Evolutionary conservation across 2,329 filamentous ascomycete species (phyloP).

Genomic region (Trichophaea hybrida): DNA sequence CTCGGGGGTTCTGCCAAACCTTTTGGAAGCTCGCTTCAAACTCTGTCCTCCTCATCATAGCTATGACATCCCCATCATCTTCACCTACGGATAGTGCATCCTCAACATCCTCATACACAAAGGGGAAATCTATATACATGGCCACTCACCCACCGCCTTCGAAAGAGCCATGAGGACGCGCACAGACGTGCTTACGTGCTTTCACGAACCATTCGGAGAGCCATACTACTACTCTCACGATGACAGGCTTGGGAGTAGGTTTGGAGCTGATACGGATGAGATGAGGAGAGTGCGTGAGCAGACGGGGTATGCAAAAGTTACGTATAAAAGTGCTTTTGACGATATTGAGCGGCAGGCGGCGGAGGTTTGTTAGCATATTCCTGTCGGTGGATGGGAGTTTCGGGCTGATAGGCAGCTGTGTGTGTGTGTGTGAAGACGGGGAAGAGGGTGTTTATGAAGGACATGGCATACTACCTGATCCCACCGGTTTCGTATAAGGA

Average conservation of each 20-base stretch:
- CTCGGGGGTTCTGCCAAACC: too few relatives aligned
- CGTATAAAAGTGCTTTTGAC: slow-evolving; percentile 41
- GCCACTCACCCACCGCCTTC: slow-evolving; percentile 91
- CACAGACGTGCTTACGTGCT: slow-evolving; percentile 58
- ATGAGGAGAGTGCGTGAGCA: slow-evolving; percentile 36
- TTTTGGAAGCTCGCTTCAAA: too few relatives aligned
- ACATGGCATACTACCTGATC: slow-evolving; percentile 86
- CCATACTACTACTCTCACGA: slow-evolving; percentile 82
- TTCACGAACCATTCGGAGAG: slow-evolving; percentile 94
- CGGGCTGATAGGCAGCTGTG: neutral
- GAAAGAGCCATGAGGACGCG: slow-evolving; percentile 98
- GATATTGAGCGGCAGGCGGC: neutral
- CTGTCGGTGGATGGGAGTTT: neutral
- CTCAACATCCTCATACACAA: neutral
- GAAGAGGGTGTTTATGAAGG: slow-evolving; percentile 94
- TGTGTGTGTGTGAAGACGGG: slow-evolving; percentile 39
- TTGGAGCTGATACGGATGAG: slow-evolving; percentile 45
- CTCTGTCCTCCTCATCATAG: too few relatives aligned
- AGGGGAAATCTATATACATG: slow-evolving; percentile 59
- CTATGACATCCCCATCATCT: neutral
- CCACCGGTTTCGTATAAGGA: slow-evolving; percentile 50
- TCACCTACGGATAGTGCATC: neutral
- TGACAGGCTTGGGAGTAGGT: slow-evolving; percentile 69
- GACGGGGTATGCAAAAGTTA: slow-evolving; percentile 55
- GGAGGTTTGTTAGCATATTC: neutral